Base-by-base conservation (phyloP, 768 basidiomycete species). In the Daedaleopsis sinensis region DNA sequence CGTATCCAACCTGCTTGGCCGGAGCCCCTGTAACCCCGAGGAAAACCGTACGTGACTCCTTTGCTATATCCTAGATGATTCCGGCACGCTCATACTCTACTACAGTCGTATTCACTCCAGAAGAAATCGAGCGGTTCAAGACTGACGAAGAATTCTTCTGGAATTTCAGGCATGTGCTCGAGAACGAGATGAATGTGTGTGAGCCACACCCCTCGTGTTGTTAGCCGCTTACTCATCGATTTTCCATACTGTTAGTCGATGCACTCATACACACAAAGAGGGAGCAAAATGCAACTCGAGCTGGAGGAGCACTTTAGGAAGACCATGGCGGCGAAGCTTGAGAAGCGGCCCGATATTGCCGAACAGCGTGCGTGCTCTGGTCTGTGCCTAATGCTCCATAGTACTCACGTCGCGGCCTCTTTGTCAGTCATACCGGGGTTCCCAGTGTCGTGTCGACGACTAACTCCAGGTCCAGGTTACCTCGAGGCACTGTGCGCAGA, bases 381-480 rank as follows among this genome's bases (percentile, higher is more conserved):
- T 36, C 10, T 15, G 7, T 44, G 44, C 15, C n/a, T 11, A 54
- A 24, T 27, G 59, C 37, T 62, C 6, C 23, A 47, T 59, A 52
- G 46, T 36, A 9, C 2, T 46, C 42, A 24, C 27, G 4, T n/a
- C n/a, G n/a, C n/a, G n/a, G n/a, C 18, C 36, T 57, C 52, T 43
- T 15, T 24, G 27, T 35, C 49, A 86, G 84, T 87, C 18, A 76
- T 87, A 21, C 86, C 87, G 13, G 74, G 82, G 49, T 89, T 87
- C 64, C 74, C 80, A 5, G 80, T 86, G 16, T 79, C 75, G 5
- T 90, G 87, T 71, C 78, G 86, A 24, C 78, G 88, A n/a, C 71
- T 88, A 50, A 90, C 88, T 0, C 85, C 87, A 1, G 88, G 86
- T 0, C 85, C 85, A 11, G 87, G 88, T 5, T 90, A 87, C 68